Base-by-base conservation (phyloP, 139 green algal species). In the Diplosphaera chodatii region DNA sequence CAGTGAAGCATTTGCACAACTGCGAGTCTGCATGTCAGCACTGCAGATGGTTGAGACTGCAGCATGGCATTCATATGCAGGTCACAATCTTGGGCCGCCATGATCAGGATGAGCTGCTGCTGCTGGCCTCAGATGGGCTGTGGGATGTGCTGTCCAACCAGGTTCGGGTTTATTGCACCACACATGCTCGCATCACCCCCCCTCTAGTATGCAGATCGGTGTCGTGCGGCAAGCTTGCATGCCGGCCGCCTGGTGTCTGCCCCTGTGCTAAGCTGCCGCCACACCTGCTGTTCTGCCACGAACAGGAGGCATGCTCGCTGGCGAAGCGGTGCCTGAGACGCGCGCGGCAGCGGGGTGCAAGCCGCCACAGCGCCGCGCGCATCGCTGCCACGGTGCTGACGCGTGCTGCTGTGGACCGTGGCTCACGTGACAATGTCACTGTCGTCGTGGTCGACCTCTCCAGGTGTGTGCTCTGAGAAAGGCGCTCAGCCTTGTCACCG, bases 131-230 rank as follows among this genome's bases (percentile, higher is more conserved):
- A 27, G 88, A 94, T 63, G 88, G 88, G 1, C 66, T 94, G 62
- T 94, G 88, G 88, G 88, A 94, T 40, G 89, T 87, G 48, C 77
- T 94, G 66, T 77, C 55, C 68, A 91, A 90, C 72, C 81, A 93
- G 70, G 48, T 59, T 3, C n/a, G n/a, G n/a, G n/a, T n/a, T n/a
- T n/a, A n/a, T n/a, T n/a, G n/a, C n/a, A n/a, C n/a, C n/a, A n/a
- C n/a, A n/a, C n/a, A n/a, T n/a, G n/a, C n/a, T n/a, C n/a, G n/a
- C n/a, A n/a, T n/a, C n/a, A n/a, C n/a, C n/a, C n/a, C n/a, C n/a
- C n/a, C n/a, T n/a, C n/a, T n/a, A n/a, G n/a, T n/a, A n/a, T n/a
- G n/a, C n/a, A n/a, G n/a, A n/a, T n/a, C n/a, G n/a, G n/a, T n/a
- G n/a, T n/a, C n/a, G n/a, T n/a, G n/a, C n/a, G n/a, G n/a, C n/a